Evolutionary conservation across 2,329 filamentous ascomycete species (phyloP).

Genomic region (Pseudocercospora pini-densiflorae): DNA sequence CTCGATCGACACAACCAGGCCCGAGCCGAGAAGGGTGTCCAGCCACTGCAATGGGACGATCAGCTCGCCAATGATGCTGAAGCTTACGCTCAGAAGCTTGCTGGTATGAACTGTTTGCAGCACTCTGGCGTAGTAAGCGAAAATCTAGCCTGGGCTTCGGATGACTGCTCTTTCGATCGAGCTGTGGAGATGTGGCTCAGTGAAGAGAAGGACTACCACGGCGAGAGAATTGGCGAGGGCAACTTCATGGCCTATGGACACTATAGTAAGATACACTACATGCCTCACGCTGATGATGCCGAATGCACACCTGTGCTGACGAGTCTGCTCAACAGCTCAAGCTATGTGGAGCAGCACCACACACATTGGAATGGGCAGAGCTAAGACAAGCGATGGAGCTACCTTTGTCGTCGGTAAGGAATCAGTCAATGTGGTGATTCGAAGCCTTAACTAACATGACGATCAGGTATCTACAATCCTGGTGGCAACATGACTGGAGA

Average conservation of each 20-base stretch:
- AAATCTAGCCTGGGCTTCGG: slow-evolving; percentile 40
- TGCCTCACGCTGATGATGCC: too few species aligned
- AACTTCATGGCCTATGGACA: slow-evolving; percentile 43
- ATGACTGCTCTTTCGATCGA: slow-evolving; percentile 29
- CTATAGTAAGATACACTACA: slow-evolving; percentile 34
- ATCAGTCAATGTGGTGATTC: too few species aligned
- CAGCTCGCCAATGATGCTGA: slow-evolving; percentile 24
- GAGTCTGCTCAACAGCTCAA: neutral
- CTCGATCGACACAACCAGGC: slow-evolving; percentile 19
- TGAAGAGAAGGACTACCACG: slow-evolving; percentile 42
- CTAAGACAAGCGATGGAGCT: neutral
- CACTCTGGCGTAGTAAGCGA: slow-evolving; percentile 27
- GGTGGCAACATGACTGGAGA: neutral
- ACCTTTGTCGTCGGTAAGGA: neutral
- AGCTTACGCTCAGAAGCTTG: slow-evolving; percentile 21
- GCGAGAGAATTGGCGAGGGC: slow-evolving; percentile 42
- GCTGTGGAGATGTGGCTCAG: slow-evolving; percentile 42
- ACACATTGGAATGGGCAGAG: neutral
- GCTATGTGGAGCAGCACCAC: neutral
- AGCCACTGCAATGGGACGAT: slow-evolving; percentile 19
- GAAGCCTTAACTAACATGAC: too few species aligned
- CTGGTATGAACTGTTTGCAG: slow-evolving; percentile 13
- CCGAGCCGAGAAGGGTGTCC: slow-evolving; percentile 4
- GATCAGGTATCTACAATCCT: neutral
- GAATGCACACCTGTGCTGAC: neutral